phyloP scores from a whole-genome alignment of 1,284 basidiomycete species.

The Acaromyces ingoldii region DNA sequence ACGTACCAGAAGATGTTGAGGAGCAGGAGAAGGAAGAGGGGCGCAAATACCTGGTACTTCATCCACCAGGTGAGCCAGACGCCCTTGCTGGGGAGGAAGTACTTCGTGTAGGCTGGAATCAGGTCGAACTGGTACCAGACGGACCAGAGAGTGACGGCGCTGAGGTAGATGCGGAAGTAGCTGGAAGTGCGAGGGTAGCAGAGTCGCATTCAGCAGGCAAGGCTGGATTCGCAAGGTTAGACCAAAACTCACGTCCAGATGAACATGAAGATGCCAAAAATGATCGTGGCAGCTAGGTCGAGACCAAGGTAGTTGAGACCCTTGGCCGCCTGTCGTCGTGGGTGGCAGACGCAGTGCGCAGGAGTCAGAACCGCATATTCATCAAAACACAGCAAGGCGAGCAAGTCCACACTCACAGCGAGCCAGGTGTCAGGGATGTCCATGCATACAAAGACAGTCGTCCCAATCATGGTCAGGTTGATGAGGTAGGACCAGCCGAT shows the following conservation, averaged over 20 bases:
- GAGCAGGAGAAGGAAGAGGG: constrained; percentile 44
- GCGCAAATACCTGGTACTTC: constrained; percentile 37
- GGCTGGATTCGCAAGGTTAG: neutral
- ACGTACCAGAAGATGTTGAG: constrained; percentile 49
- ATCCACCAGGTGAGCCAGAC: constrained; percentile 49
- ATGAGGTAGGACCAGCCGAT: constrained; percentile 62
- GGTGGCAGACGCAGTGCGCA: too few species aligned
- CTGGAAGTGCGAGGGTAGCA: constrained; percentile 53
- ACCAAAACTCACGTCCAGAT: constrained; percentile 33
- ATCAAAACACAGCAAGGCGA: neutral
- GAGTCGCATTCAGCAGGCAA: neutral
- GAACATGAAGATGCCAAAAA: constrained; percentile 43
- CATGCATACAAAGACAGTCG: constrained; percentile 92
- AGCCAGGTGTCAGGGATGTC: constrained; percentile 88
- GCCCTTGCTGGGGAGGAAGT: constrained; percentile 41
- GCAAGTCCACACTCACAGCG: constrained; percentile 12
- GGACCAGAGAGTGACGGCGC: constrained; percentile 78
- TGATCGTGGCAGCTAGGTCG: constrained; percentile 27
- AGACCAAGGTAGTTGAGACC: constrained; percentile 47
- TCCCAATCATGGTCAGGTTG: constrained; percentile 74
- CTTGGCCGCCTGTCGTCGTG: constrained; percentile 43
- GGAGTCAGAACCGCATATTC: too few species aligned
- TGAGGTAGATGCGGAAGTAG: constrained; percentile 93
- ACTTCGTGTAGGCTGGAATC: constrained; percentile 57
- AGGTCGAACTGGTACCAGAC: constrained; percentile 76